Evolutionary conservation across 805 yeast genomes (phyloP).

Genomic region (Blastobotrys mokoenaii): DNA sequence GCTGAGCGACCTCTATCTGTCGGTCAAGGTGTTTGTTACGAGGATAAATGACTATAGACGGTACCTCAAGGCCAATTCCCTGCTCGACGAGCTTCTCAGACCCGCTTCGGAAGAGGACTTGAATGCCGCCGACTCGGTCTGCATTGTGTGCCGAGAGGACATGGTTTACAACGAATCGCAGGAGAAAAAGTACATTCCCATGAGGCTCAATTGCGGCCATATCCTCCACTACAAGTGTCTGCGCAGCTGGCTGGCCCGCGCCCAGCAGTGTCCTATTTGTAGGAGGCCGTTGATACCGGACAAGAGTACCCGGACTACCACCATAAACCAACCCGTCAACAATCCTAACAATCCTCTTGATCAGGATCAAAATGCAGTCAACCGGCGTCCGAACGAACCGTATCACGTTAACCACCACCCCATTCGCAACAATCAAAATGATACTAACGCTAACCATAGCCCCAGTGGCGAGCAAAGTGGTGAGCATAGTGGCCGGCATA

Average conservation of each 20-base stretch:
- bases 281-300: constrained; percentile 34
- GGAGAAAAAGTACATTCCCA: constrained; percentile 49
- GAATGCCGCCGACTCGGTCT: constrained; percentile 44
- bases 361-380: too few species aligned
- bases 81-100: constrained; percentile 53
- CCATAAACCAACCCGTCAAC: too few species aligned
- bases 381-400: too few species aligned
- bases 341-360: too few species aligned
- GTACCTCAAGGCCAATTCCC: constrained; percentile 36
- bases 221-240: constrained; percentile 84
- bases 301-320: too few species aligned
- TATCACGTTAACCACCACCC: neutral
- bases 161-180: constrained; percentile 42
- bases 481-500: too few species aligned
- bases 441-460: neutral
- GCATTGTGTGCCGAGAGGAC: constrained; percentile 91
- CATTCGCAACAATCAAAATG: neutral
- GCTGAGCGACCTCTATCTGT: constrained; percentile 41
- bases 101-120: constrained; percentile 59
- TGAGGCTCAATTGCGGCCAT: constrained; percentile 76
- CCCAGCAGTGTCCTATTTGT: constrained; percentile 91
- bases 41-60: constrained; percentile 24
- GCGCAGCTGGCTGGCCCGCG: constrained; percentile 86
- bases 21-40: constrained; percentile 24
- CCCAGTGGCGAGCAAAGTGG: neutral